Evolutionary conservation across 2,329 filamentous ascomycete species (phyloP).

Genomic region (Sporothrix mexicana): DNA sequence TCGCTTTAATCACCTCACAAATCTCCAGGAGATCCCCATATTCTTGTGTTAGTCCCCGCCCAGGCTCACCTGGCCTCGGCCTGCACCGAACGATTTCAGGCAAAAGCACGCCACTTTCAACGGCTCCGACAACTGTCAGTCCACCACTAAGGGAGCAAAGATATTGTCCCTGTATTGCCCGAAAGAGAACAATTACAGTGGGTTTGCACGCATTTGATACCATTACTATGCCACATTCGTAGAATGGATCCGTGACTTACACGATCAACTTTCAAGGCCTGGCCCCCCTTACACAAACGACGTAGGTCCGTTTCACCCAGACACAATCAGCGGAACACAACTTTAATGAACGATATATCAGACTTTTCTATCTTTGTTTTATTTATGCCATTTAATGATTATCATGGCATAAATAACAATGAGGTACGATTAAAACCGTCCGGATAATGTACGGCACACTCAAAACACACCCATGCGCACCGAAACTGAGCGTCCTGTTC

Average conservation of each 20-base stretch:
- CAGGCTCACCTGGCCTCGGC: no score
- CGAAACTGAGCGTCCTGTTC: no score
- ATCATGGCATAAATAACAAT: no score
- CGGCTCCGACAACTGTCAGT: neutral
- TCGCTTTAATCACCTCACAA: neutral
- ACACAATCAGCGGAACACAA: no score
- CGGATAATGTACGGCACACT: no score
- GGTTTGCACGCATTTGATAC: neutral
- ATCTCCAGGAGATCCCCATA: neutral
- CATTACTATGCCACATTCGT: neutral
- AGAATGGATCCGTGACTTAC: neutral
- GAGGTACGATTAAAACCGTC: no score
- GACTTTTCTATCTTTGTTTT: no score
- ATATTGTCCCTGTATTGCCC: neutral
- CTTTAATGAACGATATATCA: no score
- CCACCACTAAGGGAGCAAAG: neutral
- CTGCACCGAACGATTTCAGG: neutral
- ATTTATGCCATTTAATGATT: no score
- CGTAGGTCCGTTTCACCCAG: neutral
- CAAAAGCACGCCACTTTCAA: conserved; percentile 10
- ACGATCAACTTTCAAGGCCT: neutral
- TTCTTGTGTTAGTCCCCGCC: neutral
- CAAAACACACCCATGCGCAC: no score
- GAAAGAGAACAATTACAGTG: neutral
- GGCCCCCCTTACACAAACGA: neutral